These are phyloP conservation scores for Geranomyces michiganensis DNA, from an alignment of 192 early-diverging fungal species.

Conservation along the genomic window DNA sequence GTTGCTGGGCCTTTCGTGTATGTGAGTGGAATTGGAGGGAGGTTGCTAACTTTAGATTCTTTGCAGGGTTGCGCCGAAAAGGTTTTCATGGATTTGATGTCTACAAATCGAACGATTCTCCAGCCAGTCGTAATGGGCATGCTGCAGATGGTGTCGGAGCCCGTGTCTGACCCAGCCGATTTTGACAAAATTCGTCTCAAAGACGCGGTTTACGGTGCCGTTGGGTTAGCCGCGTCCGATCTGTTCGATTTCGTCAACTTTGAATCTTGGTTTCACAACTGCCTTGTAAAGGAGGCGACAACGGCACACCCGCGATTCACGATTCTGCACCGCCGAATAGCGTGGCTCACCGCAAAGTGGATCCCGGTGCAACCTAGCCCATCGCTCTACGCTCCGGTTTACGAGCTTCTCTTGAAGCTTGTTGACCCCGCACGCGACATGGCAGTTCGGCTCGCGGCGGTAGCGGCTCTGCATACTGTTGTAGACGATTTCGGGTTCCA, in stretches of 20 bases:
- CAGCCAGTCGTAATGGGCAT: constrained; percentile 66
- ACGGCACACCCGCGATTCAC: constrained; percentile 50
- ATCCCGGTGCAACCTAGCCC: constrained; percentile 74
- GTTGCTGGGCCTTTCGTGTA: constrained; percentile 18
- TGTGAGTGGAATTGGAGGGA: background rate
- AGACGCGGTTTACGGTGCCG: constrained; percentile 76
- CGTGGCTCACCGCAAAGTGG: constrained; percentile 87
- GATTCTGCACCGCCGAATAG: constrained; percentile 65
- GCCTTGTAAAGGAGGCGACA: constrained; percentile 56
- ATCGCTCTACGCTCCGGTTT: constrained; percentile 64
- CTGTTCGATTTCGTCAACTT: constrained; percentile 83
- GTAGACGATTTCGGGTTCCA: constrained; percentile 93
- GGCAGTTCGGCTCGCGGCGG: constrained; percentile 79
- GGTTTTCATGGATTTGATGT: constrained; percentile 76
- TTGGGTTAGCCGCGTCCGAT: constrained; percentile 80
- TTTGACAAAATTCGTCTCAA: constrained; percentile 61
- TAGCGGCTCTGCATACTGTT: constrained; percentile 62
- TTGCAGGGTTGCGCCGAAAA: constrained; percentile 79
- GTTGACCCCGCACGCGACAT: constrained; percentile 72
- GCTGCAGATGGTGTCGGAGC: constrained; percentile 35
- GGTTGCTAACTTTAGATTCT: background rate
- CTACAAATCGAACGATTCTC: constrained; percentile 61
- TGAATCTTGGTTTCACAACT: constrained; percentile 68
- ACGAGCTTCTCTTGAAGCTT: constrained; percentile 71
- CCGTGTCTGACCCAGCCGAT: constrained; percentile 39